Evolutionary conservation across 495 filamentous ascomycete genomes (phyloP), one percentile per base, ranked within the genome.

Genomic region (Talaromyces trachyspermus): DNA sequence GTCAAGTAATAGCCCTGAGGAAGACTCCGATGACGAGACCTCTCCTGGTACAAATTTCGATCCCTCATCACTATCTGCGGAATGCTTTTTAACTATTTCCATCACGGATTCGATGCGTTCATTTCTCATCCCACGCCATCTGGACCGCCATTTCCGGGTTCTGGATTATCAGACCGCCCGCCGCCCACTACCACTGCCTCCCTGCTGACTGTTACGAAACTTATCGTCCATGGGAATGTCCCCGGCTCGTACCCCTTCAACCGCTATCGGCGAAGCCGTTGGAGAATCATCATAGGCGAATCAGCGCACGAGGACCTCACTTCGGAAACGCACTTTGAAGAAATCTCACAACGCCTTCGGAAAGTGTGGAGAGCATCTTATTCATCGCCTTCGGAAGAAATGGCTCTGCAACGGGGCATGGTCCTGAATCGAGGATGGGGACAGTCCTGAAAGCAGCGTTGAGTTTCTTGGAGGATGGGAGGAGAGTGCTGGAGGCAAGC

Each of bases 31-130:
- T 26, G 86, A 85, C 26, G 80, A 80, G 36, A 55, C 62, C 18
- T 59, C 62, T 25, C 49, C 54, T 15, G 36, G 50, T 2, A 60
- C 55, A 32, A 43, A 60, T 1, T 45, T 67, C 15, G 70, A 74
- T 39, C 63, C 66, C 20, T 57, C 61, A 3, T 66, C 65, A 7
- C 48, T 72, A 9, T 68, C 69, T 4, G 55, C 80, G 12, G 90
- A 96, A 65, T 90, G 81, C 54, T 98, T 96, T 94, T 89, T 61
- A 96, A 96, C 57, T 98, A 97, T 60, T 97, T 95, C 56, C 84
- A 88, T 50, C 84, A 95, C 54, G 92, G 92, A 2, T 87, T 98
- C 55, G 92, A 98, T 63, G 77, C 95, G n/a, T 79, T 96, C 39
- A 75, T 98, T 12, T 95, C 90, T 0, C 76, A 84, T 23, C 84